phyloP scores from a whole-genome alignment of 169 alveolate genomes.

The Cryptosporidium canis region DNA sequence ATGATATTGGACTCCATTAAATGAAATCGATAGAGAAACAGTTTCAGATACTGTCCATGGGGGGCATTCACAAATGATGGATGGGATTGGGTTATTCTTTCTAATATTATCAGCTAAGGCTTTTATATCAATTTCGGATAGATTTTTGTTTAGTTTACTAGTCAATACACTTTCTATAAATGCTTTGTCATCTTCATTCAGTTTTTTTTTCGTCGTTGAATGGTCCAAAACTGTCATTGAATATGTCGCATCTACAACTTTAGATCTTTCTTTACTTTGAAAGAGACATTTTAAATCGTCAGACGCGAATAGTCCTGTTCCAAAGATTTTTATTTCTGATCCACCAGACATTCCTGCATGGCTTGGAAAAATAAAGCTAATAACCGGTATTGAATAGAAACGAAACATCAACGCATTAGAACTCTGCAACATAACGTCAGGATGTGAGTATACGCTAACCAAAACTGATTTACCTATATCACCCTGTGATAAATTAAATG shows the following conservation, averaged over 20 bases:
- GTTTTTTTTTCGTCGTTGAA: background rate
- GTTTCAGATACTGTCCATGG: constrained; percentile 70
- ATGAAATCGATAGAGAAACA: constrained; percentile 60
- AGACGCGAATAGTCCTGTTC: constrained; percentile 61
- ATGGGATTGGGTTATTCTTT: constrained; percentile 26
- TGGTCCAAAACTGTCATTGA: constrained; percentile 21
- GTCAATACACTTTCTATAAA: background rate
- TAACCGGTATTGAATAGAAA: constrained; percentile 25
- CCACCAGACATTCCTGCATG: constrained; percentile 72
- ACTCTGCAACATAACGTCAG: constrained; percentile 44
- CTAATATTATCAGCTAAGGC: background rate
- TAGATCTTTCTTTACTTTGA: constrained; percentile 71
- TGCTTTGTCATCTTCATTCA: background rate
- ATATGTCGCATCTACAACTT: constrained; percentile 59
- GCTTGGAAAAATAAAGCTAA: constrained; percentile 21
- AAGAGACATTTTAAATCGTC: constrained; percentile 61
- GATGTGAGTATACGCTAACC: constrained; percentile 49
- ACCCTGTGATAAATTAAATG: constrained; percentile 29
- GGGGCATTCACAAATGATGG: constrained; percentile 64
- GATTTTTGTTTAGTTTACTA: background rate
- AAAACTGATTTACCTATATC: constrained; percentile 42
- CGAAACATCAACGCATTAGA: constrained; percentile 54
- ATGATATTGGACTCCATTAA: constrained; percentile 69
- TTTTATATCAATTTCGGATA: background rate
- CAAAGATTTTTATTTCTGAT: constrained; percentile 48